Evolutionary conservation across 768 basidiomycete species (phyloP), one percentile per base, ranked within the genome.

Genomic region (Rhodotorula babjevae): DNA sequence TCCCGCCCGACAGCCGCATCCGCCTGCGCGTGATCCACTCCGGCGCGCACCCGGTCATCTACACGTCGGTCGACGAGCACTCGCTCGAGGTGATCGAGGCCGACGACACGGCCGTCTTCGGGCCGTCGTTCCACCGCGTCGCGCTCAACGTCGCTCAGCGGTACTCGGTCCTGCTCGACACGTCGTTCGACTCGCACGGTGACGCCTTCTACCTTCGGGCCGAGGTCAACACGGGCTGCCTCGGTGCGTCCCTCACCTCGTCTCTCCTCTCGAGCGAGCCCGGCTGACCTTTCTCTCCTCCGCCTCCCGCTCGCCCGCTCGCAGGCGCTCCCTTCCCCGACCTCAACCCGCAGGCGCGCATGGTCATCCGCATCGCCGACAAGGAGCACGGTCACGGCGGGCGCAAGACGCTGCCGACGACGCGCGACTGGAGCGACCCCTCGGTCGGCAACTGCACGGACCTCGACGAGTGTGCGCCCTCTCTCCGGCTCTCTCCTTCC

Each of bases 141-240:
- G 68, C 64, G 18, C 49, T 79, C 23, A 58, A 58, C 46, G 56
- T 58, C 18, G 70, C 63, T 1, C 46, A 79, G 63, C 74, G 79
- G 52, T 77, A 75, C 56, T 77, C 76, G 9, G 72, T 73, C 59
- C 59, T 79, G 52, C 56, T 79, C 42, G 67, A 74, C 55, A 78
- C 78, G 21, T 61, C 64, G 21, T 44, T 61, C 29, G 72, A 77
- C 50, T 14, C 49, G n/a, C 53, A 49, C 25, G 78, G 79, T 25
- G 77, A 78, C 65, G 36, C 59, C 14, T 65, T 56, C 47, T 66
- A 52, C 53, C 52, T 71, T 2, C 69, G 69, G 14, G 29, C 69
- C 2, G 29, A 61, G 46, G 57, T 71, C 40, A 71, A 71, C 69
- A 66, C 65, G 8, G 58, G n/a, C 49, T 67, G 59, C n/a, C 59